Evolutionary conservation across 306 rosid species (phyloP), one percentile per base, ranked within the genome.

Genomic region (Lathyrus tuberosus): DNA sequence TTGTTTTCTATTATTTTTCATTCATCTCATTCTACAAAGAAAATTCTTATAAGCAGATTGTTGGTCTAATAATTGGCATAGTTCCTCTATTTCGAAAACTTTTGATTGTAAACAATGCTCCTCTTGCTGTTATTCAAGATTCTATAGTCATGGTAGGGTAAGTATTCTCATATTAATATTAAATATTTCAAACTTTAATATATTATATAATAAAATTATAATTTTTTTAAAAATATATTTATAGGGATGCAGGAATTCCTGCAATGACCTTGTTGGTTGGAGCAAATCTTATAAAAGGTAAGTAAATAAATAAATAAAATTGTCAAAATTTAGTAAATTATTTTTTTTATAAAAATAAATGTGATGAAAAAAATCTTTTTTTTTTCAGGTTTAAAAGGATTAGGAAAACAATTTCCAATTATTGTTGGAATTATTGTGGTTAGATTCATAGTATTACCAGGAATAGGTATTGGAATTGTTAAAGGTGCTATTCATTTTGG

Each of bases 61-160:
- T 70, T 47, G 89, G 86, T 58, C 33, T 85, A 51, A 13, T 82
- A 13, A 52, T 82, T 33, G 89, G 80, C 6, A 4, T 66, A 62
- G 70, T 85, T 10, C 68, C 86, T 43, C 65, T 11, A 18, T 41
- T 85, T 57, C 65, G 70, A 26, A 76, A 62, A 22, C 1, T 69
- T 10, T 41, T 85, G 16, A 26, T 79, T 18, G 79, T 63, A 3
- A 76, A 76, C 8, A 53, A 11, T 26, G 84, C 86, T 66, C 70
- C 81, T 15, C 72, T 85, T 1, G 59, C 11, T 70, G 83, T 75
- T 43, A 1, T 85, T 65, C 61, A 73, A 11, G 84, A 75, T 22
- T 79, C 84, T 13, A 10, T 67, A 52, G 17, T 35, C 30, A 66
- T 76, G 89, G 4, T 82, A 2, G 89, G 89, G 89, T 82, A 76